Percentiles rank a stretch among this genome's conserved stretches.
These are phyloP conservation scores for Gamsiella multidivaricata DNA, from an alignment of 192 early-diverging fungal species.

Conservation along the genomic window DNA sequence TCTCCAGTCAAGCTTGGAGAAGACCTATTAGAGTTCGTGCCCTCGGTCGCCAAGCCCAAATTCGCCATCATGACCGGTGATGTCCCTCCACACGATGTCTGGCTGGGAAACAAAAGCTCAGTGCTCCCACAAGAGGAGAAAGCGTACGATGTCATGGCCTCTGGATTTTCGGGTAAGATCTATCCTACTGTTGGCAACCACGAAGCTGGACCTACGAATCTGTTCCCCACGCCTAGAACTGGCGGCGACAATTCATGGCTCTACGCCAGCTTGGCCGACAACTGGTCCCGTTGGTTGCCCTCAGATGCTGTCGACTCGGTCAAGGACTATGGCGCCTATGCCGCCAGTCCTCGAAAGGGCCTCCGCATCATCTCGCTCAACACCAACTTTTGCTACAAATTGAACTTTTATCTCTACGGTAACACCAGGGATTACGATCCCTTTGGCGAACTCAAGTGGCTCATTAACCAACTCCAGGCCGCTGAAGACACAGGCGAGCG, in stretches of 20 bases:
- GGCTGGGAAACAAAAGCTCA: conserved; percentile 55
- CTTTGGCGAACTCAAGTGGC: conserved; percentile 59
- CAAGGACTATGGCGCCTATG: conserved; percentile 59
- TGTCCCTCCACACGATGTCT: conserved; percentile 67
- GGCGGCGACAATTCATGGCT: conserved; percentile 53
- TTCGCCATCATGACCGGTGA: conserved; percentile 67
- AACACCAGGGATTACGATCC: conserved; percentile 57
- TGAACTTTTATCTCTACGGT: conserved; percentile 64
- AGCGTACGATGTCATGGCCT: conserved; percentile 47
- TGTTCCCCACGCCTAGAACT: conserved; percentile 24
- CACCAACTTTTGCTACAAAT: conserved; percentile 66
- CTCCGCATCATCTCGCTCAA: conserved; percentile 62
- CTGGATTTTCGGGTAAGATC: conserved; percentile 20
- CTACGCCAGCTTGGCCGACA: conserved; percentile 54
- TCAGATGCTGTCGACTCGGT: conserved; percentile 34
- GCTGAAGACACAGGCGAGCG: conserved; percentile 58
- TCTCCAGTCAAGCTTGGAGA: conserved; percentile 58
- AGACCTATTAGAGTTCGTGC: conserved; percentile 57
- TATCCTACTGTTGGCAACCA: conserved; percentile 68
- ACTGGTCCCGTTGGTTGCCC: conserved; percentile 60
- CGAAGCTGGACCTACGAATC: conserved; percentile 59
- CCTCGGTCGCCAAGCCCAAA: conserved; percentile 40
- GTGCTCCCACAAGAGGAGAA: conserved; percentile 33
- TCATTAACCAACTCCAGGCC: conserved; percentile 56
- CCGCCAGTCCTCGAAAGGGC: conserved; percentile 48